Conservation (phyloP, 202 grass and related monocot species). For the Zizania palustris region DNA sequence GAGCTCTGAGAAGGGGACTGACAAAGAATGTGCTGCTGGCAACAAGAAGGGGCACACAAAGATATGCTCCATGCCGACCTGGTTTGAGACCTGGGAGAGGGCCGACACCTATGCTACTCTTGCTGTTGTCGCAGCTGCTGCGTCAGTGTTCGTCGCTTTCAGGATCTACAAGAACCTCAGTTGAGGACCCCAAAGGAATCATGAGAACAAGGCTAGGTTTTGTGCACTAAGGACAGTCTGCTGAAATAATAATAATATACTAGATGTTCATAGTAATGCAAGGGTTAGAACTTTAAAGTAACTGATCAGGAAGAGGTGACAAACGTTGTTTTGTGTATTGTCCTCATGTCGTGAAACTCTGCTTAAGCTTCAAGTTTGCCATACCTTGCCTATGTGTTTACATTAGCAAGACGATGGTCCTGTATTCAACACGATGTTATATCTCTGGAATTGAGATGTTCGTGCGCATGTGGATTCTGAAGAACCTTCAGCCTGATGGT, state of each 20-base stretch:
- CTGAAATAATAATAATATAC: slow-evolving; percentile 50
- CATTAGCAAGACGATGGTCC: slow-evolving; percentile 16
- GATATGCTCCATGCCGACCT: slow-evolving; percentile 71
- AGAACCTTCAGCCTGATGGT: too few relatives aligned
- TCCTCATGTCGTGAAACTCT: too few relatives aligned
- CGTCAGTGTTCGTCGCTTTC: slow-evolving; percentile 69
- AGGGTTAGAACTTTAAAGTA: slow-evolving; percentile 40
- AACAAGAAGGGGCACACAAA: slow-evolving; percentile 59
- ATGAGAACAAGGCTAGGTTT: slow-evolving; percentile 30
- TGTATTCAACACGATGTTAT: slow-evolving; percentile 22
- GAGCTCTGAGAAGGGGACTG: slow-evolving; percentile 35
- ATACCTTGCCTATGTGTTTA: slow-evolving; percentile 25
- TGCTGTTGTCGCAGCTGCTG: slow-evolving; percentile 70
- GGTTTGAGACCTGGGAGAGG: slow-evolving; percentile 85
- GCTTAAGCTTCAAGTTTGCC: slow-evolving; percentile 18
- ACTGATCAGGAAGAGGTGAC: slow-evolving; percentile 31
- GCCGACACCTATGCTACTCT: slow-evolving; percentile 81
- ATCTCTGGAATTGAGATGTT: slow-evolving; percentile 34
- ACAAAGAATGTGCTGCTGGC: slow-evolving; percentile 29
- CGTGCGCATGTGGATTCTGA: neutral
- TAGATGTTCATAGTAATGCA: slow-evolving; percentile 48
- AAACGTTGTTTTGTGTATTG: slow-evolving; percentile 14
- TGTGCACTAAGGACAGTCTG: slow-evolving; percentile 21
- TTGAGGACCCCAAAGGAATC: slow-evolving; percentile 43
- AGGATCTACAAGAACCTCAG: slow-evolving; percentile 71